Evolutionary conservation across 208 protist species (phyloP), one percentile per base, ranked within the genome.

Genomic region (Vickermania spadyakhi): DNA sequence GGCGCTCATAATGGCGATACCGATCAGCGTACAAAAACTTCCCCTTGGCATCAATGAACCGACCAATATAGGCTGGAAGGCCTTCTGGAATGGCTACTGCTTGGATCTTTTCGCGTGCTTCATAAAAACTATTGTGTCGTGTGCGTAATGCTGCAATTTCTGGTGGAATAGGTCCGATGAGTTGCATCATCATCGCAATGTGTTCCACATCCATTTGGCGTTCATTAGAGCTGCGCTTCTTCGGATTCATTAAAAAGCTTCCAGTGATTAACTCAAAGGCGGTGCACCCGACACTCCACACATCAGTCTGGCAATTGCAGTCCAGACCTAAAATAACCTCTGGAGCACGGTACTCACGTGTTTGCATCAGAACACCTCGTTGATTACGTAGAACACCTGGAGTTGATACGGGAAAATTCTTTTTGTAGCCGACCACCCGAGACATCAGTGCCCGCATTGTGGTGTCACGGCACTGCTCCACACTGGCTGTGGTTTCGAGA

Each of bases 231-330:
- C 36, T 52, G 14, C 4, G 51, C 31, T 41, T 56, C 70, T 94
- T 91, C 18, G 91, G 91, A 56, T 93, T 81, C 68, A 96, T 84
- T 14, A 97, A 72, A 49, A 93, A 85, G 3, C 89, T 75, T 22
- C 88, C 87, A 1, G 91, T 91, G 52, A 93, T 78, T 11, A 96
- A 65, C 72, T 96, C 91, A 63, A 79, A 93, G 0, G 82, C 76
- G 64, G 94, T 84, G 68, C 91, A 97, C 23, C 92, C 94, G 3
- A 97, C 72, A 62, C 79, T 86, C 92, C 92, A 97, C 26, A 97
- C 68, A 61, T 97, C 94, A 13, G 77, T 87, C 28, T 78, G 80
- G 54, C 77, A 78, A 52, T 88, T 96, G 72, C 91, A 96, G 60
- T 93, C 77, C 4, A 86, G 54, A 3, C 91, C 91, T 21, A 96